Percentiles rank a stretch among this genome's conserved stretches.
Conservation (phyloP, 1,284 basidiomycete species). For the Cystobasidium slooffiae region DNA sequence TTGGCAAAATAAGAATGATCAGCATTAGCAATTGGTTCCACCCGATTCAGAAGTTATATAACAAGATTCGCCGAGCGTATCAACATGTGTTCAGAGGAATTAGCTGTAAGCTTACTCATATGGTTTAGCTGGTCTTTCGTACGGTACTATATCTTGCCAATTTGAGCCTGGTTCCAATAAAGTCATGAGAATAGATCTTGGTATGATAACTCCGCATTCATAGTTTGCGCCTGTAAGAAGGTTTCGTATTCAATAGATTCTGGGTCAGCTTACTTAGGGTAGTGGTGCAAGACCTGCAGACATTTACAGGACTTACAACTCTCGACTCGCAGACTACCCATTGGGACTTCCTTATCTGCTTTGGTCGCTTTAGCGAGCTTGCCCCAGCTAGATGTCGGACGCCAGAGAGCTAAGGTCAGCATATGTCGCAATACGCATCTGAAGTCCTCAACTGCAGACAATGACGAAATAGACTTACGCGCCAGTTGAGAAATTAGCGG, state of each 20-base stretch:
- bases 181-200: constrained; percentile 19
- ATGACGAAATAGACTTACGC: constrained; percentile 24
- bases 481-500: constrained; percentile 43
- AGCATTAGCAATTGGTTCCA: no score
- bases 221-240: constrained; percentile 36
- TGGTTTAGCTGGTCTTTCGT: constrained; percentile 36
- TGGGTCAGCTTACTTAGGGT: no score
- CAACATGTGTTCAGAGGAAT: no score
- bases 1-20: no score
- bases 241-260: neutral
- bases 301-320: constrained; percentile 6
- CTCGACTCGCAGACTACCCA: constrained; percentile 14
- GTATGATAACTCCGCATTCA: constrained; percentile 46
- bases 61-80: neutral
- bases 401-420: neutral
- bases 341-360: constrained; percentile 4
- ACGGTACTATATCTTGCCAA: constrained; percentile 46
- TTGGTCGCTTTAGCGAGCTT: constrained; percentile 22
- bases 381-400: constrained; percentile 21
- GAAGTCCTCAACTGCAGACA: neutral
- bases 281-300: no score
- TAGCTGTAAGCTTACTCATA: constrained; percentile 39
- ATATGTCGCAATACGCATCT: neutral
- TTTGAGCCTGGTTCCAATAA: constrained; percentile 42
- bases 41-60: neutral